Conservation (phyloP, 768 basidiomycete species). For the Agaricus sinodeliciosus region DNA sequence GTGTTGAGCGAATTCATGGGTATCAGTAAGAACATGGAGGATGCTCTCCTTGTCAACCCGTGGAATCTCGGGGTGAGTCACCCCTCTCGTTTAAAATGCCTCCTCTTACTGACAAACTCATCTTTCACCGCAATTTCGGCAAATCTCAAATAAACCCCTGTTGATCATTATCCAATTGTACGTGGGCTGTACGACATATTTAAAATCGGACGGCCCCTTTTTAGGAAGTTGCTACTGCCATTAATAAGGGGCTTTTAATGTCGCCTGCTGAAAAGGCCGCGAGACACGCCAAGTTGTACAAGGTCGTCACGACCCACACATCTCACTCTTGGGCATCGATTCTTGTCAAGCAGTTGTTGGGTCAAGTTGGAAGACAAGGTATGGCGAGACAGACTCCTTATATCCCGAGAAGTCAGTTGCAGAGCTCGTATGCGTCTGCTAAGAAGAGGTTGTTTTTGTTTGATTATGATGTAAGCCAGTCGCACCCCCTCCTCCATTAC, state of each 20-base stretch:
- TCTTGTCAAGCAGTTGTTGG: conserved; percentile 81
- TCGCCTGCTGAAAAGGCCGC: conserved; percentile 61
- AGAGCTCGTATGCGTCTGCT: conserved; percentile 56
- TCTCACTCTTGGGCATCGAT: conserved; percentile 93
- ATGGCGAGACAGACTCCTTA: conserved; percentile 82
- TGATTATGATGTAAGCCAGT: conserved; percentile 79
- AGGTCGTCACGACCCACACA: conserved; percentile 87
- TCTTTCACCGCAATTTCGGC: no score
- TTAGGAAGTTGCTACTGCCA: conserved; percentile 83
- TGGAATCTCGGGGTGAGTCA: conserved; percentile 81
- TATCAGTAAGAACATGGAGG: conserved; percentile 85
- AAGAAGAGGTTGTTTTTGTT: conserved; percentile 87
- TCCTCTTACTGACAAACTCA: neutral
- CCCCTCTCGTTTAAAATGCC: conserved; percentile 13
- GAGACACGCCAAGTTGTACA: conserved; percentile 73
- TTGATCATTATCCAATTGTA: no score
- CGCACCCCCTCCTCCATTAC: conserved; percentile 13
- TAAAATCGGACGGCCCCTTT: neutral
- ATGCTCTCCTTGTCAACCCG: conserved; percentile 89
- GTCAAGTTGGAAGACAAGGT: conserved; percentile 71
- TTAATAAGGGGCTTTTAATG: conserved; percentile 87
- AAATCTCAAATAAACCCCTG: no score
- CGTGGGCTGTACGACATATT: no score
- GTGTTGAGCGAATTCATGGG: conserved; percentile 98
- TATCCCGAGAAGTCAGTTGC: conserved; percentile 57